Conservation (phyloP, 2,329 filamentous ascomycete genomes). For the Metarhizium humberi region DNA sequence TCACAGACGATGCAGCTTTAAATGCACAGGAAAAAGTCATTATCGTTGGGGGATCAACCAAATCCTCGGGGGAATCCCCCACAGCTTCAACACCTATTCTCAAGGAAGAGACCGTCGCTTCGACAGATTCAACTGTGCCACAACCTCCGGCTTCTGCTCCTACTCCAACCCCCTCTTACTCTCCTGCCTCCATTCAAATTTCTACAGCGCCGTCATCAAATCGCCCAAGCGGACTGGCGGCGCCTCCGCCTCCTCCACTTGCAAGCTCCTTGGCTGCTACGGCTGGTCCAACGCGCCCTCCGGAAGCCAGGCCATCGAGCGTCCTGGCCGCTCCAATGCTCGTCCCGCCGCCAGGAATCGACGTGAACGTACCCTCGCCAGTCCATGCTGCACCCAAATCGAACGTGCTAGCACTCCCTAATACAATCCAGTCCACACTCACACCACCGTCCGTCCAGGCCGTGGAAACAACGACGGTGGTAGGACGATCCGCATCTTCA, state of each 20-base stretch:
- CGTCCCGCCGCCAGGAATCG: conserved; percentile 24
- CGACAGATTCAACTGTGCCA: background rate
- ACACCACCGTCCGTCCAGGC: conserved; percentile 6
- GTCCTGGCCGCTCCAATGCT: conserved; percentile 29
- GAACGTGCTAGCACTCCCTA: conserved; percentile 35
- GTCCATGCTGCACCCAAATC: conserved; percentile 29
- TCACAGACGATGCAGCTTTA: background rate
- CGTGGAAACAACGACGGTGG: background rate
- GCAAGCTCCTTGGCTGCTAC: conserved; percentile 11
- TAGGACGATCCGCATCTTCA: background rate
- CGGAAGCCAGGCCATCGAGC: conserved; percentile 18
- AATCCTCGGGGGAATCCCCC: background rate
- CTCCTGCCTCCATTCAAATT: conserved; percentile 11
- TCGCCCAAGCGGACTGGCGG: conserved; percentile 10
- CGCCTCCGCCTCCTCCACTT: conserved; percentile 9
- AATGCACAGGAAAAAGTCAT: background rate
- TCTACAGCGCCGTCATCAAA: conserved; percentile 10
- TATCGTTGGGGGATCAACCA: background rate
- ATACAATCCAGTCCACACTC: conserved; percentile 24
- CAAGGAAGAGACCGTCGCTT: background rate
- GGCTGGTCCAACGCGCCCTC: conserved; percentile 13
- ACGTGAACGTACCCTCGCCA: conserved; percentile 12
- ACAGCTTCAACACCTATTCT: background rate
- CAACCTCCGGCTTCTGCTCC: conserved; percentile 10
- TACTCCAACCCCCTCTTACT: conserved; percentile 6